Evolutionary conservation across 768 basidiomycete genomes (phyloP).

Genomic region (Harrya chromipes): DNA sequence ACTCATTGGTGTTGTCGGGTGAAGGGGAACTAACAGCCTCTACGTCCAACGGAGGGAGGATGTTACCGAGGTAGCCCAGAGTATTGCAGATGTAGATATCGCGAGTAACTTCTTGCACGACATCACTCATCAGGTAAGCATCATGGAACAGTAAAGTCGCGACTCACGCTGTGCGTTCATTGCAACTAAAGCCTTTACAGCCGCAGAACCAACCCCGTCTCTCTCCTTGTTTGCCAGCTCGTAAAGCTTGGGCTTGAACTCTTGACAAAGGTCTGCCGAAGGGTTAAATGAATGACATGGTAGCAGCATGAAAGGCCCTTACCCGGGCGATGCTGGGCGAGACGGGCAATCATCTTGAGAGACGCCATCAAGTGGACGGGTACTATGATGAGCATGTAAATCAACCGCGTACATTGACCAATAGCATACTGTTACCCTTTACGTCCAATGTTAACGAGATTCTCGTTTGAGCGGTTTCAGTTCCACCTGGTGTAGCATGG

Average conservation of each 20-base stretch:
- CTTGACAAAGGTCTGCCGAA: not conserved
- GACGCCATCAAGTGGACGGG: not conserved
- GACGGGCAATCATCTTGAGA: constrained; percentile 1
- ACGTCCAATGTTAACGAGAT: constrained; percentile 2
- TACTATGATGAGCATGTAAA: not conserved
- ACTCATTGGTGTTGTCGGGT: not conserved
- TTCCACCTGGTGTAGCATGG: not conserved
- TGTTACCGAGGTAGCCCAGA: constrained; percentile 1
- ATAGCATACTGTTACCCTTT: not conserved
- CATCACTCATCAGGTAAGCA: not conserved
- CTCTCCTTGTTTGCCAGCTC: not conserved
- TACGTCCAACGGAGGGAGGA: constrained; percentile 4
- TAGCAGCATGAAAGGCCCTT: not conserved
- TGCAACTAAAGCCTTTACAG: constrained; percentile 5
- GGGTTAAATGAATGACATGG: not conserved
- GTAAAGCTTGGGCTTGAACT: not conserved
- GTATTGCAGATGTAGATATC: not conserved
- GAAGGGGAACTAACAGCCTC: not conserved
- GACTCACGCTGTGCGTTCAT: not conserved
- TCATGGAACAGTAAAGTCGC: not conserved
- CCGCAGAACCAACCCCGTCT: constrained; percentile 1
- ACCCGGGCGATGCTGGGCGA: not conserved
- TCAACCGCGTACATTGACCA: not conserved
- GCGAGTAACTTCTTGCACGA: not conserved
- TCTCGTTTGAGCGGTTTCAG: not conserved